Evolutionary conservation across 2,329 filamentous ascomycete genomes (phyloP).

Genomic region (Aspergillus quadricinctus): DNA sequence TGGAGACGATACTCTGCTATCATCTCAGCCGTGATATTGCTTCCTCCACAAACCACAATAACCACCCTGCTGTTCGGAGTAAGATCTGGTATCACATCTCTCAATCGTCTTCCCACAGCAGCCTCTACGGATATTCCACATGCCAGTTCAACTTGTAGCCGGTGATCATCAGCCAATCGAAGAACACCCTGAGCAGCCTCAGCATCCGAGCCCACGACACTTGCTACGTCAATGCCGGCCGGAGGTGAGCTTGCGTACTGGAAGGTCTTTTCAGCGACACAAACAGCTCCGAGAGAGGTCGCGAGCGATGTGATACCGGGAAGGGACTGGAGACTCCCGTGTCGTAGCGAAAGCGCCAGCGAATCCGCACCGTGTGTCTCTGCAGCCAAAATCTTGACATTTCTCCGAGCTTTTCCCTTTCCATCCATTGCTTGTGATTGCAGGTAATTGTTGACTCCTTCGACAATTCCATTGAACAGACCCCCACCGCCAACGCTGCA

Average conservation of each 20-base stretch:
- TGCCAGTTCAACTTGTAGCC: slow-evolving; percentile 72
- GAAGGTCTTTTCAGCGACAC: slow-evolving; percentile 61
- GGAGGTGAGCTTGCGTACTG: slow-evolving; percentile 51
- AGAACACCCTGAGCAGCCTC: slow-evolving; percentile 73
- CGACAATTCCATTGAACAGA: slow-evolving; percentile 67
- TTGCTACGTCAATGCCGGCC: slow-evolving; percentile 44
- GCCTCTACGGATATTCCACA: slow-evolving; percentile 71
- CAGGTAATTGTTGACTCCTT: slow-evolving; percentile 50
- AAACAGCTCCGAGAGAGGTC: slow-evolving; percentile 63
- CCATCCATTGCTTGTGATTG: slow-evolving; percentile 12
- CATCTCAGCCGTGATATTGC: slow-evolving; percentile 49
- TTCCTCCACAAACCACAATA: slow-evolving; percentile 41
- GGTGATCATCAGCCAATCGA: slow-evolving; percentile 71
- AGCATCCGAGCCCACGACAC: slow-evolving; percentile 62
- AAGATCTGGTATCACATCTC: slow-evolving; percentile 22
- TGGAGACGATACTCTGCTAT: slow-evolving; percentile 46
- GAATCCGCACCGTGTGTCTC: slow-evolving; percentile 71
- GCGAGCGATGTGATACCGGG: slow-evolving; percentile 68
- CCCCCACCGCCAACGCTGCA: slow-evolving; percentile 77
- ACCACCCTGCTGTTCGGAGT: slow-evolving; percentile 31
- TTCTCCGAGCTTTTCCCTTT: slow-evolving; percentile 1
- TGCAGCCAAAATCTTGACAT: slow-evolving; percentile 56
- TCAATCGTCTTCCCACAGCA: slow-evolving; percentile 21
- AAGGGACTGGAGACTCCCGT: slow-evolving; percentile 54
- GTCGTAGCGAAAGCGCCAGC: slow-evolving; percentile 56